A percentile compares a stretch with the other conserved stretches of the same genome.
phyloP scores from a whole-genome alignment of 2,329 filamentous ascomycete species.

The Aspergillus sp. region DNA sequence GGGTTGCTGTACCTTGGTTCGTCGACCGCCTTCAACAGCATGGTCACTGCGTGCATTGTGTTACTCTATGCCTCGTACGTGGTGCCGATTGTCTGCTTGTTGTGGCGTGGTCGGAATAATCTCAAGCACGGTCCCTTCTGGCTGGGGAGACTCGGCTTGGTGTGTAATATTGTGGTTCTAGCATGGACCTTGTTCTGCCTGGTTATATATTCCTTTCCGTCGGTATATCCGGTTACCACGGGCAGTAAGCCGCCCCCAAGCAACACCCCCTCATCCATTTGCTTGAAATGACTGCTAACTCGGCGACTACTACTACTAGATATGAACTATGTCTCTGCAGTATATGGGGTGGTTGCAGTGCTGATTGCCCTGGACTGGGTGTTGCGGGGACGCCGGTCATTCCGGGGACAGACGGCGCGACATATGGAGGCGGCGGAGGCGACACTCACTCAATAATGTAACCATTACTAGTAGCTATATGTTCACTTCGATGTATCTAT shows the following conservation, averaged over 20 bases:
- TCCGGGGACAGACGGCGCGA: constrained; percentile 27
- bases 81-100: constrained; percentile 50
- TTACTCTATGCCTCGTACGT: constrained; percentile 53
- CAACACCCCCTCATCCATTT: not conserved
- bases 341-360: constrained; percentile 30
- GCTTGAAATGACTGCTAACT: not conserved
- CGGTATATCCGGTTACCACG: constrained; percentile 29
- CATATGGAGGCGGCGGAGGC: constrained; percentile 7
- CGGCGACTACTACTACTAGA: constrained; percentile 15
- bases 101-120: constrained; percentile 46
- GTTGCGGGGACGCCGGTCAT: constrained; percentile 27
- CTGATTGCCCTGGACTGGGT: constrained; percentile 38
- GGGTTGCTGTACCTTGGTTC: constrained; percentile 52
- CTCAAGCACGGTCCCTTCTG: constrained; percentile 50
- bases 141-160: constrained; percentile 45
- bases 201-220: constrained; percentile 38
- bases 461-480: no score
- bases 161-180: constrained; percentile 47
- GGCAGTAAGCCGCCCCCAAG: constrained; percentile 27
- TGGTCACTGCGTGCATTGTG: constrained; percentile 49
- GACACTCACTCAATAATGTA: no score
- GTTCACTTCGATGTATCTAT: not conserved
- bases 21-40: constrained; percentile 45
- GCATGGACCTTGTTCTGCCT: constrained; percentile 48
- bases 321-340: constrained; percentile 45